Evolutionary conservation across 2,329 filamentous ascomycete species (phyloP).

Genomic region (Elsinoe batatas): DNA sequence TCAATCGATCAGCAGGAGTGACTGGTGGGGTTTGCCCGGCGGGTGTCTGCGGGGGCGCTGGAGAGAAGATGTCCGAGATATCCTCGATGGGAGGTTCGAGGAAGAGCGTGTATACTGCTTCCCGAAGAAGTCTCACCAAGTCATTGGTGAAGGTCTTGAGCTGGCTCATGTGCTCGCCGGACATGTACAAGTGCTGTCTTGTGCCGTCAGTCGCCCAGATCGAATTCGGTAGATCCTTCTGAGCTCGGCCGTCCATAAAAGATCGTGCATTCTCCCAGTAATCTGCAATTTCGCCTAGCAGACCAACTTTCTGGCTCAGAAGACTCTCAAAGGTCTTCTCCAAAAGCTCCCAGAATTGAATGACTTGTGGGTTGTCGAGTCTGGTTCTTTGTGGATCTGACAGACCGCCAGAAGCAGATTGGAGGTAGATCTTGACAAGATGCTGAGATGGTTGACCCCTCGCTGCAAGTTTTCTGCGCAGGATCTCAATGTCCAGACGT

Average conservation of each 20-base stretch:
- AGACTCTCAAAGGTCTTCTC: slow-evolving; percentile 62
- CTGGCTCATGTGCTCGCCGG: slow-evolving; percentile 57
- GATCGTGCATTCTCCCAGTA: slow-evolving; percentile 90
- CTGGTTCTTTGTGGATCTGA: slow-evolving; percentile 23
- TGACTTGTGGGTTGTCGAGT: slow-evolving; percentile 69
- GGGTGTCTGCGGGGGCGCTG: slow-evolving; percentile 63
- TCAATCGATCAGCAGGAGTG: slow-evolving; percentile 53
- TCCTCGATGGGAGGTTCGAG: slow-evolving; percentile 82
- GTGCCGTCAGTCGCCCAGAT: slow-evolving; percentile 55
- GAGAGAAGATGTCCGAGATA: slow-evolving; percentile 76
- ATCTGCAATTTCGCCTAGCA: slow-evolving; percentile 80
- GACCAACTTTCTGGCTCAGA: slow-evolving; percentile 62
- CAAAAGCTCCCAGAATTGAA: slow-evolving; percentile 90
- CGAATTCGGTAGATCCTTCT: slow-evolving; percentile 58
- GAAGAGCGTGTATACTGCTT: slow-evolving; percentile 73
- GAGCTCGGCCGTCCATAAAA: slow-evolving; percentile 79
- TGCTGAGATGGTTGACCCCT: slow-evolving; percentile 61
- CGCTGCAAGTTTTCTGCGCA: slow-evolving; percentile 69
- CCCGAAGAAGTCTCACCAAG: slow-evolving; percentile 71
- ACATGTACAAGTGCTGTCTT: slow-evolving; percentile 68
- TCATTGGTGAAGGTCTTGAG: slow-evolving; percentile 71
- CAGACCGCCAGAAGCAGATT: slow-evolving; percentile 52
- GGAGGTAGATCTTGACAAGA: slow-evolving; percentile 63
- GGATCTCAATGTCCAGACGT: slow-evolving; percentile 83
- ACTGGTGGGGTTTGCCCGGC: slow-evolving; percentile 37